A percentile compares a stretch with the other conserved stretches of the same genome.
Evolutionary conservation across 177 flowering plant species (phyloP).

Genomic region (Vitis hybrid): DNA sequence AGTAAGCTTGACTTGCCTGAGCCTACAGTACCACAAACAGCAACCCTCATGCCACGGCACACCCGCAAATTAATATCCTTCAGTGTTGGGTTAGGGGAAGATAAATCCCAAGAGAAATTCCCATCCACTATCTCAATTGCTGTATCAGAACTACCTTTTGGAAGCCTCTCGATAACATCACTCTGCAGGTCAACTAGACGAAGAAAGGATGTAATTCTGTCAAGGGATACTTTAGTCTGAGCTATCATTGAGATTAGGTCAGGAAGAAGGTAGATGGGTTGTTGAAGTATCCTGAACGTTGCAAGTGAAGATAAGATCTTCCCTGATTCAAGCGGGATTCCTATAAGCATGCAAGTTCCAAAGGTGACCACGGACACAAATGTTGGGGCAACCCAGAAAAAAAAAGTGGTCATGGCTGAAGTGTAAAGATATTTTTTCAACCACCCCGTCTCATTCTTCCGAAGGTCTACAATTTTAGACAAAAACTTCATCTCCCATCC

Average conservation of each 20-base stretch:
- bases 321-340: conserved; percentile 42
- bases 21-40: conserved; percentile 79
- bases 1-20: conserved; percentile 78
- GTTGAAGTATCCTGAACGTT: conserved; percentile 55
- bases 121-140: conserved; percentile 52
- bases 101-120: conserved; percentile 62
- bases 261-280: conserved; percentile 50
- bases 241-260: conserved; percentile 44
- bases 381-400: conserved; percentile 10
- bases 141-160: conserved; percentile 33
- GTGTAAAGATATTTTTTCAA: conserved; percentile 11
- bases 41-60: conserved; percentile 55
- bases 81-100: conserved; percentile 39
- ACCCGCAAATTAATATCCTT: conserved; percentile 49
- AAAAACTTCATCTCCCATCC: conserved; percentile 21
- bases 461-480: neutral
- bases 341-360: conserved; percentile 44
- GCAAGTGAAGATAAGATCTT: conserved; percentile 60
- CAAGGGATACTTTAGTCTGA: conserved; percentile 56
- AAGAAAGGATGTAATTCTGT: conserved; percentile 53
- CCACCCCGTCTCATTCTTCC: conserved; percentile 17
- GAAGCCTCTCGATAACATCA: conserved; percentile 46
- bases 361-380: conserved; percentile 54
- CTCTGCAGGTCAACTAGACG: conserved; percentile 48
- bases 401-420: conserved; percentile 1